These are phyloP conservation scores for Aspergillus avenaceus DNA, from an alignment of 495 filamentous ascomycete species.

Conservation along the genomic window DNA sequence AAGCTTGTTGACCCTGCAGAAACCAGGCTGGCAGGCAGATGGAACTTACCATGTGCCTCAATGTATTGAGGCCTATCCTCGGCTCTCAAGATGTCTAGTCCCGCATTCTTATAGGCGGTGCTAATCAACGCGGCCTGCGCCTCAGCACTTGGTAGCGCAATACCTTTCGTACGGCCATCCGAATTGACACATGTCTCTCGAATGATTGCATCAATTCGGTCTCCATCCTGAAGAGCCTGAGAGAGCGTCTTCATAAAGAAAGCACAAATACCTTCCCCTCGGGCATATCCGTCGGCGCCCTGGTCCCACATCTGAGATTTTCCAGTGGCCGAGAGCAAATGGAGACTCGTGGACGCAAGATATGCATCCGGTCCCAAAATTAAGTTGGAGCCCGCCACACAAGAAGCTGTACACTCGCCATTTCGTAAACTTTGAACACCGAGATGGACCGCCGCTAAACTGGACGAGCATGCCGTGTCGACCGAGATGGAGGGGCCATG, in stretches of 20 bases:
- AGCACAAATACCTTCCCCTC: constrained; percentile 30
- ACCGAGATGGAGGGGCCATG: constrained; percentile 28
- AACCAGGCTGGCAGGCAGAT: no score
- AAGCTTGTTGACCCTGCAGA: neutral
- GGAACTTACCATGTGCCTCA: constrained; percentile 23
- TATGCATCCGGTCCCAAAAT: constrained; percentile 23
- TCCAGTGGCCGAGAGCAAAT: constrained; percentile 20
- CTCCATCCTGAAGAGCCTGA: constrained; percentile 22
- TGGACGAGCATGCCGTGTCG: constrained; percentile 34
- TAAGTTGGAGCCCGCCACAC: constrained; percentile 24
- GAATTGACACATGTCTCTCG: constrained; percentile 25
- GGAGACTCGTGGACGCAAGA: constrained; percentile 7
- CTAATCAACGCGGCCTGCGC: constrained; percentile 24
- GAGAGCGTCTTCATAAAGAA: constrained; percentile 25
- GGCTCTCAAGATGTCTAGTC: constrained; percentile 16
- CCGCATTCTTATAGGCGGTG: constrained; percentile 19
- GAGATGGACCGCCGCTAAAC: constrained; percentile 29
- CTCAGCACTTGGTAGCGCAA: constrained; percentile 24
- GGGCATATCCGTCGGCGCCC: constrained; percentile 29
- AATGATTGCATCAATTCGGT: constrained; percentile 28
- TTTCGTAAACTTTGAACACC: constrained; percentile 21
- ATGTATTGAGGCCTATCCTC: constrained; percentile 21
- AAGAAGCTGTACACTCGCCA: constrained; percentile 20
- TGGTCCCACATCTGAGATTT: constrained; percentile 28
- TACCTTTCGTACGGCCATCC: constrained; percentile 24